Percentiles rank a stretch among this genome's conserved stretches.
Conservation (phyloP, 345 rosid species). For the Salix suchowensis region DNA sequence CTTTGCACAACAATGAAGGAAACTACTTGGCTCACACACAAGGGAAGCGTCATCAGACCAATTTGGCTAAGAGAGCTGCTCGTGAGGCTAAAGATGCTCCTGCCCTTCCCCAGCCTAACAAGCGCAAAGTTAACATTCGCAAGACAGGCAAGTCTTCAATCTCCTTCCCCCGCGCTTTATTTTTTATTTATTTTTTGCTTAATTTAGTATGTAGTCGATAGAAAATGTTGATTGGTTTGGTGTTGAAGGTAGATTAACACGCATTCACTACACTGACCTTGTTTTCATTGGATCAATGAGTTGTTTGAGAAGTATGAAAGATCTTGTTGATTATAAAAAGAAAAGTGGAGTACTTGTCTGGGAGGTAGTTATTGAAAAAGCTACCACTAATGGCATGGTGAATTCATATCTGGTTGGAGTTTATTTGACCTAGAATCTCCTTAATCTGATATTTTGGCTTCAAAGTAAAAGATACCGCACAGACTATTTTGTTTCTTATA, state of each 20-base stretch:
- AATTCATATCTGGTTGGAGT: too few species aligned
- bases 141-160: conserved; percentile 46
- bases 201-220: neutral
- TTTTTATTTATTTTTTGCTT: neutral
- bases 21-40: conserved; percentile 96
- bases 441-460: neutral
- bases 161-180: neutral
- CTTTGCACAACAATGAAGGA: conserved; percentile 99
- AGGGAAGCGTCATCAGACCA: conserved; percentile 96
- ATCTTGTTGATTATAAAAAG: too few species aligned
- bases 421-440: neutral
- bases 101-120: conserved; percentile 87
- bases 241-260: too few species aligned
- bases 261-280: too few species aligned
- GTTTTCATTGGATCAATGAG: too few species aligned
- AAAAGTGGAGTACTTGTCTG: too few species aligned
- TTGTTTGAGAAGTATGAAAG: too few species aligned
- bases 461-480: neutral
- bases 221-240: neutral
- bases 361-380: too few species aligned
- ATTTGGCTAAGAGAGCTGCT: conserved; percentile 93
- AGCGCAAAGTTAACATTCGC: conserved; percentile 81
- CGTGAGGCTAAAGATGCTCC: conserved; percentile 94
- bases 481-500: neutral
- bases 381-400: too few species aligned